Evolutionary conservation across 1,284 basidiomycete species (phyloP), one percentile per base, ranked within the genome.

Genomic region (Ustilago trichophora): DNA sequence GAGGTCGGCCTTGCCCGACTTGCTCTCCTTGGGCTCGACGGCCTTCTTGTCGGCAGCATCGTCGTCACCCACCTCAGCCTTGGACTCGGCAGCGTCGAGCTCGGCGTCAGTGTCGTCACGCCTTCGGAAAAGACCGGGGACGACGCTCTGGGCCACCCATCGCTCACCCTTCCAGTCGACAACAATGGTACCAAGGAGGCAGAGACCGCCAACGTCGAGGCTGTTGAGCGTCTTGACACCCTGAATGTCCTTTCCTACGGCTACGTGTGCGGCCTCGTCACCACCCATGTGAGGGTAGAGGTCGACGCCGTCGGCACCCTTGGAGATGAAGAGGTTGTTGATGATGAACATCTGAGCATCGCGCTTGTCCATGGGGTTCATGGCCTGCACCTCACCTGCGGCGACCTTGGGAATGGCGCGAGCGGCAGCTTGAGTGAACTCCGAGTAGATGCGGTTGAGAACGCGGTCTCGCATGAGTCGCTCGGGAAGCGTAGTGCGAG

Each of bases 11-110:
- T 78, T 76, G 45, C n/a, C n/a, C n/a, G n/a, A n/a, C n/a, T 90
- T 88, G 53, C 89, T 89, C 67, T 90, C 88, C 85, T 89, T 89
- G 90, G 89, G 75, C 89, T 86, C 84, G 90, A 89, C 16, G 11
- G 65, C 66, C 54, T 65, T 69, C 29, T 63, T 60, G 45, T 37
- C 44, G 26, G 46, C 27, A 5, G 46, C 53, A 42, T 66, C 51
- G 27, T 67, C 54, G 19, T 57, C 13, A 7, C 13, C 27, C 27
- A 8, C 54, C 11, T 53, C 64, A 8, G 54, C 55, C 21, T 55
- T 68, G 15, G 70, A 57, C 26, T 72, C 68, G 33, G 58, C 71
- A 9, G 55, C 70, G 22, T 72, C 72, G 18, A 44, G 45, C 35
- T 37, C 37, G 6, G 48, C 64, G 8, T 73, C 75, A 11, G 58